Evolutionary conservation across 805 yeast genomes (phyloP).

Genomic region (Zygosaccharomyces bisporus): DNA sequence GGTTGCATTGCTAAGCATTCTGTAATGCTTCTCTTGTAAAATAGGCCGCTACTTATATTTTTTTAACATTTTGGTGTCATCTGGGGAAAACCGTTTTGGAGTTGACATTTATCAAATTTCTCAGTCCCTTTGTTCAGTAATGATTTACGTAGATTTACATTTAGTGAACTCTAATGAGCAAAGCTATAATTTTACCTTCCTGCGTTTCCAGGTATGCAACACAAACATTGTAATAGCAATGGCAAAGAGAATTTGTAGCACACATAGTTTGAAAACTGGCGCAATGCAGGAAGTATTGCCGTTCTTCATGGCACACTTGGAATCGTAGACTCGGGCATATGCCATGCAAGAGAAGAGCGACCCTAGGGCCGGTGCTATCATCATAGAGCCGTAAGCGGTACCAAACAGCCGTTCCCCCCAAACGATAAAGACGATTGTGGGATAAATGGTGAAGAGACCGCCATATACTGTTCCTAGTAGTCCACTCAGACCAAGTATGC

Average conservation of each 20-base stretch:
- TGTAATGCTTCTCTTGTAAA: too few species aligned
- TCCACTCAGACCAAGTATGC: constrained; percentile 35
- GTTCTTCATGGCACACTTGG: constrained; percentile 22
- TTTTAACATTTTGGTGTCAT: too few species aligned
- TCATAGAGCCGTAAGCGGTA: constrained; percentile 86
- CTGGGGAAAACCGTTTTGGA: too few species aligned
- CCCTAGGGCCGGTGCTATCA: constrained; percentile 86
- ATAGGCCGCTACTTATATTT: too few species aligned
- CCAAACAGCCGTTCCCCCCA: constrained; percentile 92
- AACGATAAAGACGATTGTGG: constrained; percentile 73
- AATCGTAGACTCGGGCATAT: constrained; percentile 64
- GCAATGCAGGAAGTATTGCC: constrained; percentile 19
- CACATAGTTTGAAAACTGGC: constrained; percentile 21
- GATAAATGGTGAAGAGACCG: constrained; percentile 78
- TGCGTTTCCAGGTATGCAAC: constrained; percentile 15
- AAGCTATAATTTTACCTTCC: constrained; percentile 4
- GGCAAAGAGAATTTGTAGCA: constrained; percentile 17
- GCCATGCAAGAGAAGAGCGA: constrained; percentile 62
- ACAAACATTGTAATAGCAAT: constrained; percentile 11
- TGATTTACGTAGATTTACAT: background rate
- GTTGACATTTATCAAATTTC: too few species aligned
- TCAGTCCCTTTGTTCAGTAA: background rate
- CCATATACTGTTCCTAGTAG: constrained; percentile 75
- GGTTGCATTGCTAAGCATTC: too few species aligned
- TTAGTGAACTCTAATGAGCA: background rate